phyloP scores from a whole-genome alignment of 106 monocot genomes.

The Apostasia ramifera region DNA sequence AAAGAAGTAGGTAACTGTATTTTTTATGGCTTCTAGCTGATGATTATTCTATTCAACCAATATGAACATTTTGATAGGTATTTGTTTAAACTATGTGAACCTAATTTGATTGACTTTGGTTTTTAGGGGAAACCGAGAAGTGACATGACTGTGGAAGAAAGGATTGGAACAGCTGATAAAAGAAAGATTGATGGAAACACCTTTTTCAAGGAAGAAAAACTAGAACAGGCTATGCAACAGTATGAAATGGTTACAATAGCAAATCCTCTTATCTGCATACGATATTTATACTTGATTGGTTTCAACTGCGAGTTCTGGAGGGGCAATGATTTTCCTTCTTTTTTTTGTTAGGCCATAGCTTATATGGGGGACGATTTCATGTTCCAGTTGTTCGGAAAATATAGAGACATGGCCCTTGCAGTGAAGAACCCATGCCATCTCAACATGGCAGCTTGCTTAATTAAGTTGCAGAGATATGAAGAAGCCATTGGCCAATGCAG shows the following conservation, averaged over 20 bases:
- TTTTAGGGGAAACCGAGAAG: constrained; percentile 84
- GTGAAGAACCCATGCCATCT: constrained; percentile 99
- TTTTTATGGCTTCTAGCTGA: background rate
- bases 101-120: constrained; percentile 8
- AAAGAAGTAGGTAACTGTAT: constrained; percentile 55
- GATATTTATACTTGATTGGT: background rate
- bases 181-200: constrained; percentile 77
- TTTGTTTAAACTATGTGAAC: background rate
- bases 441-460: constrained; percentile 84
- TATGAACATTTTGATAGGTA: constrained; percentile 4
- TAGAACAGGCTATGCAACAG: constrained; percentile 96
- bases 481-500: constrained; percentile 94
- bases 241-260: constrained; percentile 86
- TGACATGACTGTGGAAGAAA: constrained; percentile 98
- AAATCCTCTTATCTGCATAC: background rate
- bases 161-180: constrained; percentile 90
- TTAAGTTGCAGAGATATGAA: constrained; percentile 74
- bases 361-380: constrained; percentile 99
- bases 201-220: constrained; percentile 79
- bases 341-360: constrained; percentile 71
- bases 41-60: background rate
- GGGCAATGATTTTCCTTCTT: background rate
- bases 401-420: constrained; percentile 92
- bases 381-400: constrained; percentile 99
- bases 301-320: background rate